Evolutionary conservation across 768 basidiomycete species (phyloP).

Genomic region (Pleurotus djamor): DNA sequence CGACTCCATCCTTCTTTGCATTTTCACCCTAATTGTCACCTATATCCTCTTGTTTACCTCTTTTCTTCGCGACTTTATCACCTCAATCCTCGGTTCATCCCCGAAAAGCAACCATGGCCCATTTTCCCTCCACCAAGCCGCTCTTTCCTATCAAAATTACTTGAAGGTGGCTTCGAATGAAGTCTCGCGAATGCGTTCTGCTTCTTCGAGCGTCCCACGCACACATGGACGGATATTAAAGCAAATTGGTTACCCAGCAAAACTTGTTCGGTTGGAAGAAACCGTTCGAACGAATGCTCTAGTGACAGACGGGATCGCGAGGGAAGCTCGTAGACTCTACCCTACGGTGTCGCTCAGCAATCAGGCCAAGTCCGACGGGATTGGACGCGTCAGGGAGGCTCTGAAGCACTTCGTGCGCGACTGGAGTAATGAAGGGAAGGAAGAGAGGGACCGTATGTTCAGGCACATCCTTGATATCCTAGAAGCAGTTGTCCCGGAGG

Average conservation of each 20-base stretch:
- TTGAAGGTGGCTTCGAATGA: constrained; percentile 37
- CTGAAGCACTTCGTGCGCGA: constrained; percentile 72
- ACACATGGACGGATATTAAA: constrained; percentile 47
- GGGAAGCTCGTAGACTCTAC: constrained; percentile 15
- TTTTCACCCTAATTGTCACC: too few species aligned
- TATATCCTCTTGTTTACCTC: too few species aligned
- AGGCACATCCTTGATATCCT: constrained; percentile 54
- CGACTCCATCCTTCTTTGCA: too few species aligned
- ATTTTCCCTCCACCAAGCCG: constrained; percentile 46
- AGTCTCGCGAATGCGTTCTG: constrained; percentile 33
- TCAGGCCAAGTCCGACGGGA: background rate
- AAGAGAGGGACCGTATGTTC: constrained; percentile 56
- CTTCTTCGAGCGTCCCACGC: constrained; percentile 42
- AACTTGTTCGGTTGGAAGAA: constrained; percentile 42
- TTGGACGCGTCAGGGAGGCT: constrained; percentile 47
- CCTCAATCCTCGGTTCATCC: too few species aligned
- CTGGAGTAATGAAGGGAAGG: constrained; percentile 58
- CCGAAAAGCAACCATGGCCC: constrained; percentile 7
- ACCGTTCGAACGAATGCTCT: constrained; percentile 36
- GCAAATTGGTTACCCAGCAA: constrained; percentile 51
- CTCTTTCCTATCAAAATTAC: constrained; percentile 43
- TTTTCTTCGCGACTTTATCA: too few species aligned
- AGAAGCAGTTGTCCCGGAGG: constrained; percentile 18
- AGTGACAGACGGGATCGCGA: constrained; percentile 38
- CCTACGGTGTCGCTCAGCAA: too few species aligned